Base-by-base conservation (phyloP, 352 stramenopile genomes). In the Phytophthora cactorum region DNA sequence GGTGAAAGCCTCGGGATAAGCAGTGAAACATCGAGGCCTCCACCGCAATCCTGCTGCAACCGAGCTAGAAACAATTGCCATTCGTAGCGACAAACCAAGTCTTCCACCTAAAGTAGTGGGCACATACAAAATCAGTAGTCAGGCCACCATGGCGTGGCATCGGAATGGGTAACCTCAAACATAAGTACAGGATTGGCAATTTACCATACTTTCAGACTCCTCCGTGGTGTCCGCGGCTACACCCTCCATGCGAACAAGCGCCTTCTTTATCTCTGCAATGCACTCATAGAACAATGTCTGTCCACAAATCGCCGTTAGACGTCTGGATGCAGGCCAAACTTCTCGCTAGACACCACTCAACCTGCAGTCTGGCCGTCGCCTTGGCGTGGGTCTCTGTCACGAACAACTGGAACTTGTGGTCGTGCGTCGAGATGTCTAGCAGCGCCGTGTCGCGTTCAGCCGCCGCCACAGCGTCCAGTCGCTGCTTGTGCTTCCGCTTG, bases 171-270 rank as follows among this genome's bases (percentile, higher is more conserved):
- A 2, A 36, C 22, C 4, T 15, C 4, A 34, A 54, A 9, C 11
- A 45, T 5, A 51, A 29, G 3, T 29, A 50, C 31, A 54, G 8
- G 41, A 27, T 38, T 49, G 47, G 32, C 56, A 50, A 62, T 77
- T 81, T 79, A 84, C 76, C 76, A 70, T 78, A 78, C 63, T 78
- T 75, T 79, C 68, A 58, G 64, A 75, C 67, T 66, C 61, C 29
- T 78, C 63, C 2, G 56, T 46, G 50, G 34, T 64, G 47, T 80
- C 61, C 38, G 53, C 32, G 15, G 68, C 54, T 32, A 78, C 14
- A 38, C 38, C 43, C 4, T 84, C 64, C 49, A 84, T 70, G 41
- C 70, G 67, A 31, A 68, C 36, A 1, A 81, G 46, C 15, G 70
- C 76, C 46, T 78, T 80, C 63, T 79, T 75, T 53, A 80, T 77